Evolutionary conservation across 2,329 filamentous ascomycete genomes (phyloP).

Genomic region (Epichloe gansuensis): DNA sequence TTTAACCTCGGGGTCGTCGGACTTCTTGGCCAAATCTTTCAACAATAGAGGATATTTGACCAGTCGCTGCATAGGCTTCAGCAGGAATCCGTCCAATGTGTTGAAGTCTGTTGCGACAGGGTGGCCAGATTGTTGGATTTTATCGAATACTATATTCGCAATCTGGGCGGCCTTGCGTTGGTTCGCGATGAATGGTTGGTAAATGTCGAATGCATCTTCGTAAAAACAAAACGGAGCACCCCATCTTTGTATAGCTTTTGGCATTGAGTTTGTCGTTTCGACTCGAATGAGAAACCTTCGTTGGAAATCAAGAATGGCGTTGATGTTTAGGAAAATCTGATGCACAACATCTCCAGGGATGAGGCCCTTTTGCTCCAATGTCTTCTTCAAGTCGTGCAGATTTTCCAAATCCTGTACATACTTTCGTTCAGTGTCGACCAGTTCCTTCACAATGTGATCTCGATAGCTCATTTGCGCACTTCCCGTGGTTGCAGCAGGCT

Average conservation of each 20-base stretch:
- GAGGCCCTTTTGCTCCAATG: slow-evolving; percentile 74
- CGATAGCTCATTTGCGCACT: slow-evolving; percentile 59
- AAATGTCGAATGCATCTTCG: slow-evolving; percentile 80
- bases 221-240: slow-evolving; percentile 79
- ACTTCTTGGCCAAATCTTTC: slow-evolving; percentile 82
- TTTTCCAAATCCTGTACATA: slow-evolving; percentile 97
- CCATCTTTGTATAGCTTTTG: slow-evolving; percentile 72
- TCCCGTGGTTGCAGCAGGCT: slow-evolving; percentile 30
- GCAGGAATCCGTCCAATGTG: slow-evolving; percentile 77
- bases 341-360: slow-evolving; percentile 84
- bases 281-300: slow-evolving; percentile 89
- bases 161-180: slow-evolving; percentile 79
- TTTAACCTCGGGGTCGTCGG: slow-evolving; percentile 57
- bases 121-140: slow-evolving; percentile 62
- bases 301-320: slow-evolving; percentile 89
- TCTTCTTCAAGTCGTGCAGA: slow-evolving; percentile 80
- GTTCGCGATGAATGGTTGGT: slow-evolving; percentile 95
- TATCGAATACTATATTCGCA: slow-evolving; percentile 77
- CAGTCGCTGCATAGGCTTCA: slow-evolving; percentile 92
- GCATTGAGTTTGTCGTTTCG: slow-evolving; percentile 83
- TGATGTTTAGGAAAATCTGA: slow-evolving; percentile 93
- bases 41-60: slow-evolving; percentile 89
- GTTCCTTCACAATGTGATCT: slow-evolving; percentile 80
- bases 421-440: slow-evolving; percentile 91
- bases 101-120: slow-evolving; percentile 78